Conservation (phyloP, 2,329 filamentous ascomycete genomes). For the Tricladium varicosporioides region DNA sequence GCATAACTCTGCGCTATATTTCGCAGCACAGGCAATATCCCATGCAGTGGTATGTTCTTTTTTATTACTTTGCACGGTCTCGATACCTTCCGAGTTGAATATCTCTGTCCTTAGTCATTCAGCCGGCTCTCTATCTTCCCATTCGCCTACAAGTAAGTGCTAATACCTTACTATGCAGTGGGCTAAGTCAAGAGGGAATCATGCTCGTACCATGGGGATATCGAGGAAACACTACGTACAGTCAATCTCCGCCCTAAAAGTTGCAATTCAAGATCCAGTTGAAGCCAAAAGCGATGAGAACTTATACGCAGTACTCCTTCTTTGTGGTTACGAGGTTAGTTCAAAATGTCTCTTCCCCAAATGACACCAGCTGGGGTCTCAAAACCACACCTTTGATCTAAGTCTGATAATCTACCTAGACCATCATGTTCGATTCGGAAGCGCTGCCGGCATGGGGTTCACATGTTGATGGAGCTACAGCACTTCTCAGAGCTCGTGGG, state of each 20-base stretch:
- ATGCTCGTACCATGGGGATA: neutral
- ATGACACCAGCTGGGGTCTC: too few relatives aligned
- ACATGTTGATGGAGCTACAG: constrained; percentile 16
- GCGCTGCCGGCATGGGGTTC: constrained; percentile 13
- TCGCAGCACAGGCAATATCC: constrained; percentile 15
- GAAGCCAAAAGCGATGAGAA: constrained; percentile 16
- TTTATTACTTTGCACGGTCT: neutral
- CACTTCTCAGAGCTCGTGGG: constrained; percentile 14
- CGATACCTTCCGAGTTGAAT: neutral
- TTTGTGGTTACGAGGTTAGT: constrained; percentile 20
- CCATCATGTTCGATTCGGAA: constrained; percentile 15
- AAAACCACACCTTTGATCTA: neutral
- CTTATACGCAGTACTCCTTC: constrained; percentile 19
- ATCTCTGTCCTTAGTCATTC: too few relatives aligned
- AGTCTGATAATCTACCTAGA: constrained; percentile 7
- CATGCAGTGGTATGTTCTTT: constrained; percentile 3
- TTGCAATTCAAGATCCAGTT: constrained; percentile 14
- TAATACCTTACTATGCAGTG: neutral
- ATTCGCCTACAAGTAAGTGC: neutral
- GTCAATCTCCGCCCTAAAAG: constrained; percentile 8
- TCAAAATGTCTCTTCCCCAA: neutral
- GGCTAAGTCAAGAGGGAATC: constrained; percentile 4
- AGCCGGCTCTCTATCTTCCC: too few relatives aligned
- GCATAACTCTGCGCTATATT: constrained; percentile 9
- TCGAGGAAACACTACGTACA: constrained; percentile 13